Base-by-base conservation (phyloP, 2,329 filamentous ascomycete species). In the Fonsecaea multimorphosa region DNA sequence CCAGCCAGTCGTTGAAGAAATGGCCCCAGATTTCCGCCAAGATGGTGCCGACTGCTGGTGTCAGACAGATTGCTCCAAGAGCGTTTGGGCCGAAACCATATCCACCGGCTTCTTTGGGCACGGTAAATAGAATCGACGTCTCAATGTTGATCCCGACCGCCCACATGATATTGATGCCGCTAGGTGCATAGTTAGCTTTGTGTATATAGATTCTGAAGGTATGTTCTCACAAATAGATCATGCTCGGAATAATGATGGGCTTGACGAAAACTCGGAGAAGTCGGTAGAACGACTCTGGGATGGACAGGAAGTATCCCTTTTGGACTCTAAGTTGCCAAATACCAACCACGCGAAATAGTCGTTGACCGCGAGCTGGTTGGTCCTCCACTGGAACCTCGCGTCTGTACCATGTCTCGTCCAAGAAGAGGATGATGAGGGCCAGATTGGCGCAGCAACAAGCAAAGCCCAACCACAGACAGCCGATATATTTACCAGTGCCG, bases 1-100 rank as follows among this genome's bases (percentile, higher is more conserved):
- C 81, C 3, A 58, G 22, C 36, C 75, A 64, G 66, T 87, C 85
- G 73, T 87, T 84, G 12, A 86, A 75, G 78, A 79, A 86, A 73
- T 87, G 85, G 2, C 85, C 85, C 5, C 77, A 73, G 0, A 82
- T 61, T 75, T 86, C 84, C 27, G 84, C 86, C 0, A 87, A 73
- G 16, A 85, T 72, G 4, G 82, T 80, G 6, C 80, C 85, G 1
- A 86, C 79, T n/a, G 87, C 78, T 1, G 84, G 83, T 0, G 84
- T 82, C 71, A 87, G 86, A 75, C 87, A 87, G 71, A 87, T 32
- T 84, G 78, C 80, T 1, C 81, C 85, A 49, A 86, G 81, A 54
- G 81, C 77, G 54, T 78, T 78, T 0, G 79, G 77, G 0, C 78
- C 80, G 70, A 86, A 84, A 2, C 78, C 76, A 70, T 86, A 86